phyloP scores from a whole-genome alignment of 208 protist species.

The Wallacemonas sp. region DNA sequence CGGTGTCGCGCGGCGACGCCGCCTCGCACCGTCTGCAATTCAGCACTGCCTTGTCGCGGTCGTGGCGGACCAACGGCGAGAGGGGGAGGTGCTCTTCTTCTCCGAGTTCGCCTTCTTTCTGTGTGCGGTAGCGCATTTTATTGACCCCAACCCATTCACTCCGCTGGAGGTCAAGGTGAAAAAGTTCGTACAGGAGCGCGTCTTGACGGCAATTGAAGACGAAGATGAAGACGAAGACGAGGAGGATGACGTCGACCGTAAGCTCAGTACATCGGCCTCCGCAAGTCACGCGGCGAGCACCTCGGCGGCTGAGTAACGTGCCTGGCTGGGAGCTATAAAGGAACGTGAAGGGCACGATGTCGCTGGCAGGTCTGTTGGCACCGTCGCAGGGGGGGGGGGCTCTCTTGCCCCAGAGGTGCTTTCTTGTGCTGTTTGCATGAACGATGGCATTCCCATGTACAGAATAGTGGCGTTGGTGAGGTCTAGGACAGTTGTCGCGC shows the following conservation, averaged over 20 bases:
- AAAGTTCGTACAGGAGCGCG: conserved; percentile 42
- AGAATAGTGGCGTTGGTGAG: no score
- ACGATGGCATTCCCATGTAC: no score
- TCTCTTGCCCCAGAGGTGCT: no score
- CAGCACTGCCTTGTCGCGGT: conserved; percentile 43
- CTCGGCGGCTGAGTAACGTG: neutral
- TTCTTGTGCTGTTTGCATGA: no score
- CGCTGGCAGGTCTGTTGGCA: no score
- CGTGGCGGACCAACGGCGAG: conserved; percentile 36
- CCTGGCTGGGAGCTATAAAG: no score
- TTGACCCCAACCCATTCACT: conserved; percentile 37
- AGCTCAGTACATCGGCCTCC: neutral
- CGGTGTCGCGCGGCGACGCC: conserved; percentile 15
- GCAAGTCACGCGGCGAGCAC: neutral
- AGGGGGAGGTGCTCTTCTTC: conserved; percentile 65
- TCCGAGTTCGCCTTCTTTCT: conserved; percentile 66
- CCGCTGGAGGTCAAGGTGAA: conserved; percentile 62
- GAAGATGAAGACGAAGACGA: neutral
- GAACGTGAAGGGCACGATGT: no score
- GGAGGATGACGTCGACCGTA: neutral
- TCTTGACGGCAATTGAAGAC: conserved; percentile 21
- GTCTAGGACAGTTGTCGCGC: no score
- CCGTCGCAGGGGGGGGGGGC: no score
- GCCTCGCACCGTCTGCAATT: conserved; percentile 23
- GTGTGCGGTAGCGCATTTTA: conserved; percentile 55